Percentiles rank a stretch among this genome's conserved stretches.
These are phyloP conservation scores for Aspergillus ochraceoroseus DNA, from an alignment of 2,329 filamentous ascomycete species.

Conservation along the genomic window DNA sequence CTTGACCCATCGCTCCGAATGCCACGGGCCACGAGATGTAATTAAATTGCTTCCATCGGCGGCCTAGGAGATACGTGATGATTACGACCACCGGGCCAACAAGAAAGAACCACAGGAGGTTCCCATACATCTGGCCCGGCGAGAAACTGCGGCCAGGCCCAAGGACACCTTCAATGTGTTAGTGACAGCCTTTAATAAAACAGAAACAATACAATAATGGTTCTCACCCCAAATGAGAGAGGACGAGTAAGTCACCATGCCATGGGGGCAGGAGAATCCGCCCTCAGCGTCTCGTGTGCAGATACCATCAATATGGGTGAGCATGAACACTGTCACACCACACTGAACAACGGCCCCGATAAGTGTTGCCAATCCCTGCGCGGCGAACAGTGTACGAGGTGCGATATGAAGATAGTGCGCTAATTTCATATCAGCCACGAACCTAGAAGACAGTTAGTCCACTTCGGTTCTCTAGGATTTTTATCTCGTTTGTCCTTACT, in stretches of 20 bases:
- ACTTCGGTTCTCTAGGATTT: no score
- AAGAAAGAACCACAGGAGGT: constrained; percentile 67
- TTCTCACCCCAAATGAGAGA: constrained; percentile 62
- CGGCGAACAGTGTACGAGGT: constrained; percentile 49
- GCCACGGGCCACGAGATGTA: constrained; percentile 66
- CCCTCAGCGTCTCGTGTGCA: constrained; percentile 55
- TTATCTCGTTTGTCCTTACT: no score
- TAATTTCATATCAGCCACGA: constrained; percentile 63
- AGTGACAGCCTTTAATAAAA: not conserved
- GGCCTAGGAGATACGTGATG: constrained; percentile 55
- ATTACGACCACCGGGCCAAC: constrained; percentile 60
- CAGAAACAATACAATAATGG: not conserved
- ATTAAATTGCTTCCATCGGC: constrained; percentile 56
- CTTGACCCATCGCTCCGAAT: constrained; percentile 59
- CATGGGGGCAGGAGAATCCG: constrained; percentile 56
- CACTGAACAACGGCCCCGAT: constrained; percentile 49
- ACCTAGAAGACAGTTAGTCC: constrained; percentile 46
- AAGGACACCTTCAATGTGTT: constrained; percentile 47
- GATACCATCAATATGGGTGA: constrained; percentile 45
- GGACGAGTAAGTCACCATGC: constrained; percentile 60
- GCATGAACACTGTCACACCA: constrained; percentile 48
- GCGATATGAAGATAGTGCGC: constrained; percentile 48
- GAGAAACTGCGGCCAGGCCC: constrained; percentile 65
- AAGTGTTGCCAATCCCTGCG: constrained; percentile 49
- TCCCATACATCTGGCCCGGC: constrained; percentile 56